A percentile compares a stretch with the other conserved stretches of the same genome.
Evolutionary conservation across 148 eudicot species (phyloP).

Genomic region (Chenopodium berlandieri): DNA sequence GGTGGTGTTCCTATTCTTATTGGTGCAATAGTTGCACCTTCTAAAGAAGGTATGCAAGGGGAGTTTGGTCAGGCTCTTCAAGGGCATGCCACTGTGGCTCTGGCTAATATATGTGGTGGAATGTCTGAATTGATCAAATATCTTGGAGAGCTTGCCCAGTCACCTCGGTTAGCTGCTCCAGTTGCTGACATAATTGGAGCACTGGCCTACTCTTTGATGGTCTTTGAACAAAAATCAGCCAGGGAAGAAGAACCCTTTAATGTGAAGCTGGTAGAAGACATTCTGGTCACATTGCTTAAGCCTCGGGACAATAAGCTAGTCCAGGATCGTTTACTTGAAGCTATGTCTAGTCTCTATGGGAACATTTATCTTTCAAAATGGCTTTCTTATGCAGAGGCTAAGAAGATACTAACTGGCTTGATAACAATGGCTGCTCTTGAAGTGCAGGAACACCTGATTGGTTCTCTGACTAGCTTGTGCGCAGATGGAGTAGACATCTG

Average conservation of each 20-base stretch:
- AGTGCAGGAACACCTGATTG: constrained; percentile 61
- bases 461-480: constrained; percentile 61
- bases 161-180: constrained; percentile 69
- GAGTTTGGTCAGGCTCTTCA: constrained; percentile 70
- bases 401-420: constrained; percentile 62
- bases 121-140: constrained; percentile 60
- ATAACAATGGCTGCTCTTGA: constrained; percentile 64
- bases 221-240: constrained; percentile 43
- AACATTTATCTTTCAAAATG: constrained; percentile 47
- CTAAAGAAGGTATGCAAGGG: constrained; percentile 83
- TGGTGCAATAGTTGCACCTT: constrained; percentile 77
- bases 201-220: constrained; percentile 67
- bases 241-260: constrained; percentile 46
- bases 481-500: constrained; percentile 53
- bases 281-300: constrained; percentile 50
- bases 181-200: constrained; percentile 79
- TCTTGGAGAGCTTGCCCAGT: constrained; percentile 71
- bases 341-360: constrained; percentile 80
- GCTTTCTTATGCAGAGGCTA: constrained; percentile 57
- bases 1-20: constrained; percentile 67
- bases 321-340: constrained; percentile 79
- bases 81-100: constrained; percentile 59
- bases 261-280: constrained; percentile 51
- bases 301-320: constrained; percentile 63
- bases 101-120: constrained; percentile 81